Conservation (phyloP, 345 rosid species). For the Turritis glabra region DNA sequence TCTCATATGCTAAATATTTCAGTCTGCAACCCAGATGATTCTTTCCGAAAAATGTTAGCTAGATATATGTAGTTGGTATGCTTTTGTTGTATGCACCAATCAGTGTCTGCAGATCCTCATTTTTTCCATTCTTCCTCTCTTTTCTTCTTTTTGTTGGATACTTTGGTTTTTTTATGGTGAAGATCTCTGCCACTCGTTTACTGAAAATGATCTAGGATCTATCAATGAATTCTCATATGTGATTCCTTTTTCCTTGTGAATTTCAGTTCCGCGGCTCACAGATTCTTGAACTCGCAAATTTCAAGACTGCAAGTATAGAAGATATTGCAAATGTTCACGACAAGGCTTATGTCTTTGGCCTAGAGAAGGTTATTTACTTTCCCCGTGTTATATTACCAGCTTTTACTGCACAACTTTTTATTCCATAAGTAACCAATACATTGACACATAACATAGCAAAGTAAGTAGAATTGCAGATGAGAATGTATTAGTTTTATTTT, state of each 20-base stretch:
- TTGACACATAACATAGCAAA: background rate
- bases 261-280: constrained; percentile 73
- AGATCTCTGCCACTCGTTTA: background rate
- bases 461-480: background rate
- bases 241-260: background rate
- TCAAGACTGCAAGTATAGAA: constrained; percentile 73
- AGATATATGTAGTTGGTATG: too few relatives aligned
- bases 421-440: background rate
- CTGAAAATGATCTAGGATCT: background rate
- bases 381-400: background rate
- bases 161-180: background rate
- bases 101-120: background rate
- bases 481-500: constrained; percentile 1
- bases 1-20: background rate
- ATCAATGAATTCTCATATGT: background rate
- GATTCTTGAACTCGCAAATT: constrained; percentile 62
- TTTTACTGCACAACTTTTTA: background rate
- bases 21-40: background rate
- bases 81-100: background rate
- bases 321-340: constrained; percentile 79
- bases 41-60: too few relatives aligned
- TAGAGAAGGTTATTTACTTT: constrained; percentile 65
- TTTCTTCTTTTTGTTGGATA: background rate
- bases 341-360: constrained; percentile 75
- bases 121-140: background rate